A percentile compares a stretch with the other conserved stretches of the same genome.
Conservation (phyloP, 1,284 basidiomycete genomes). For the Tylopilus sp. region DNA sequence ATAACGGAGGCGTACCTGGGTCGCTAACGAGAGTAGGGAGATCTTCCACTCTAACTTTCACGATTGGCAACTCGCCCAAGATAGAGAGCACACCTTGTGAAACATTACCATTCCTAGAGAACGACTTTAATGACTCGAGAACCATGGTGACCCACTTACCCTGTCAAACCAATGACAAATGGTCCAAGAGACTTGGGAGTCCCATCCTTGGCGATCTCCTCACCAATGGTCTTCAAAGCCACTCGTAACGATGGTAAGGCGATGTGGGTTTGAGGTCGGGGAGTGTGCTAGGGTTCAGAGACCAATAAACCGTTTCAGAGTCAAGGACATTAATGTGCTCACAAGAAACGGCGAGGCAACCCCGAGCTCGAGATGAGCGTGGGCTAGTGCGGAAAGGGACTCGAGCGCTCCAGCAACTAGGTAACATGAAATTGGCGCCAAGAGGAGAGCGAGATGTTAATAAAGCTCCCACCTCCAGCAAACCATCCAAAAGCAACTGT, state of each 20-base stretch:
- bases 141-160: slow-evolving; percentile 42
- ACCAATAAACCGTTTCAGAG: background rate
- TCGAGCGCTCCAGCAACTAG: slow-evolving; percentile 82
- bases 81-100: slow-evolving; percentile 72
- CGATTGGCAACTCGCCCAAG: slow-evolving; percentile 65
- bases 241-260: slow-evolving; percentile 56
- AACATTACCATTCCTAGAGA: slow-evolving; percentile 70
- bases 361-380: slow-evolving; percentile 73
- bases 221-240: slow-evolving; percentile 58
- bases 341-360: slow-evolving; percentile 82
- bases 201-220: slow-evolving; percentile 53
- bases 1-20: slow-evolving; percentile 40
- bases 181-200: slow-evolving; percentile 67
- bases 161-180: slow-evolving; percentile 78
- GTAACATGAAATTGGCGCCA: slow-evolving; percentile 1
- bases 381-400: slow-evolving; percentile 73
- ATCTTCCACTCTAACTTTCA: slow-evolving; percentile 54
- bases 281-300: slow-evolving; percentile 51
- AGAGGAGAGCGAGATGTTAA: background rate
- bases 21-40: slow-evolving; percentile 52
- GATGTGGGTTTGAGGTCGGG: slow-evolving; percentile 73
- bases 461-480: slow-evolving; percentile 62
- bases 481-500: slow-evolving; percentile 88
- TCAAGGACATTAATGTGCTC: slow-evolving; percentile 22
- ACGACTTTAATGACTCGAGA: background rate